Conservation (phyloP, 768 basidiomycete genomes). For the Solioccasus polychromus region DNA sequence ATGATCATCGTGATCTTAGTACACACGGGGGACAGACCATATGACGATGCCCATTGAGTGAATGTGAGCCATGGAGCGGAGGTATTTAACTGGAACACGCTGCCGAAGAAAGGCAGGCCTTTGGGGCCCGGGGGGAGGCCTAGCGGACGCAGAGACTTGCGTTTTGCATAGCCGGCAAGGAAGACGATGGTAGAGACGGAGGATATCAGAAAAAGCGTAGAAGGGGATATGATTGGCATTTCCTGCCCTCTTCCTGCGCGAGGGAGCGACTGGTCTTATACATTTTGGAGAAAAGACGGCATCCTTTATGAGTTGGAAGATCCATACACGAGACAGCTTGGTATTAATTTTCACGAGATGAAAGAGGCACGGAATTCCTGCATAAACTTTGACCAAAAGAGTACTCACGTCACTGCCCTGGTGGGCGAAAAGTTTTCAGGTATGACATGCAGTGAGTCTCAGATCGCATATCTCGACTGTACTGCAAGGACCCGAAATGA, state of each 20-base stretch:
- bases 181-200: constrained; percentile 9
- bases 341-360: constrained; percentile 10
- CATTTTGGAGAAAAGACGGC: neutral
- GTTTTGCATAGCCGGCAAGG: constrained; percentile 9
- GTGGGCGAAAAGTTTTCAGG: neutral
- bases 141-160: constrained; percentile 1
- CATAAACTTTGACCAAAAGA: no score
- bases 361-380: constrained; percentile 7
- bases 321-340: constrained; percentile 7
- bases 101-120: constrained; percentile 31
- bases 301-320: neutral
- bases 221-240: constrained; percentile 8
- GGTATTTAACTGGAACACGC: constrained; percentile 22
- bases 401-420: no score
- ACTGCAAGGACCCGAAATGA: neutral
- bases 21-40: constrained; percentile 17
- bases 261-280: constrained; percentile 15
- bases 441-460: neutral
- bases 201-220: constrained; percentile 6
- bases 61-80: constrained; percentile 33
- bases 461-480: neutral
- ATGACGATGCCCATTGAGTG: constrained; percentile 27
- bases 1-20: constrained; percentile 1
- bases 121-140: constrained; percentile 30
- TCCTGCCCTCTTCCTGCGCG: neutral